Evolutionary conservation across 1,139 yeast genomes (phyloP), one percentile per base, ranked within the genome.

Genomic region (Geotrichum citri-aurantii): DNA sequence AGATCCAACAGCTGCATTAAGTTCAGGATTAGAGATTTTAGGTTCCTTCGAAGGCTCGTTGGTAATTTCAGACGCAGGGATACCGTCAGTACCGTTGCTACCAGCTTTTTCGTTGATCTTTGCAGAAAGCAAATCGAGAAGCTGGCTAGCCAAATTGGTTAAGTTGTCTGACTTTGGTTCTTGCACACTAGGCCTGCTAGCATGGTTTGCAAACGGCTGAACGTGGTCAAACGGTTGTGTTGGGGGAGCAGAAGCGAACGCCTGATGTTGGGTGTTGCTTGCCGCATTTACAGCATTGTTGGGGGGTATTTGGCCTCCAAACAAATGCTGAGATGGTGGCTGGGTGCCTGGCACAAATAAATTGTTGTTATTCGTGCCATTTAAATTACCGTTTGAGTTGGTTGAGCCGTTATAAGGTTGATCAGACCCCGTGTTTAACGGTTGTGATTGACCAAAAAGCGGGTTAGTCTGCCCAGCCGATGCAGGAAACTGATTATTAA

Each of bases 41-140:
- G 33, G 42, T 26, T 26, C 48, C 12, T 27, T 33, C 19, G 33
- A 29, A 42, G 33, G 23, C 42, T n/a, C 42, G 2, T 11, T 37
- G 19, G 42, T n/a, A 37, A n/a, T 6, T 14, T 37, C 42, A 12
- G 42, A 14, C 17, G 42, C 42, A 37, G 42, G 29, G 29, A 26
- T 12, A 31, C 37, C n/a, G 37, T 10, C n/a, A 31, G 37, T n/a
- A 37, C 42, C 42, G 42, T 37, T 37, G 19, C 42, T n/a, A 24
- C 14, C 2, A 14, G 12, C 42, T 14, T 49, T 37, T 44, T 42
- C 50, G 42, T 37, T 24, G 21, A 37, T 19, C 26, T 44, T 40
- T 12, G 46, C 51, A 40, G 58, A 50, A 21, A 56, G 52, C 33
- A 48, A 19, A 10, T 19, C 50, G 14, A 56, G 12, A 12, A 52